Evolutionary conservation across 1,139 yeast genomes (phyloP).

Genomic region (Wickerhamomyces sp.): DNA sequence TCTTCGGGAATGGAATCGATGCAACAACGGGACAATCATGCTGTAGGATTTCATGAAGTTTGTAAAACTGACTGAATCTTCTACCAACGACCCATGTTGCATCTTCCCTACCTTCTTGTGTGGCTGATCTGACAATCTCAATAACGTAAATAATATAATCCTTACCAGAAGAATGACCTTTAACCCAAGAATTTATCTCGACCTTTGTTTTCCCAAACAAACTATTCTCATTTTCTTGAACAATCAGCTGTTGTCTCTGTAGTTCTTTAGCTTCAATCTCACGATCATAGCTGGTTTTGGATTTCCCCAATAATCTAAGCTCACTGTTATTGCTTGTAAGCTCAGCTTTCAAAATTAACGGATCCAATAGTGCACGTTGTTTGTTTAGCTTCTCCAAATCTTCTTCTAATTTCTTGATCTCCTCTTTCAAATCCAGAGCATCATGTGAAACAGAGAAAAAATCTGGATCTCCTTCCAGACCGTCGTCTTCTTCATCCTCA

Average conservation of each 20-base stretch:
- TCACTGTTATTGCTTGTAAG: conserved; percentile 71
- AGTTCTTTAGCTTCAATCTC: conserved; percentile 70
- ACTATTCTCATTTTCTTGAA: conserved; percentile 79
- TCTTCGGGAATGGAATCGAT: conserved; percentile 45
- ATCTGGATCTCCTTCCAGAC: conserved; percentile 14
- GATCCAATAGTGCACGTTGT: conserved; percentile 60
- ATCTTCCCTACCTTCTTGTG: conserved; percentile 30
- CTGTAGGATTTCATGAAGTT: conserved; percentile 61
- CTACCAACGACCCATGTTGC: conserved; percentile 92
- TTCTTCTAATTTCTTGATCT: conserved; percentile 48
- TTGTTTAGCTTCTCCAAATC: conserved; percentile 60
- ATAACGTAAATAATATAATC: conserved; percentile 70
- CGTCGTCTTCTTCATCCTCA: conserved; percentile 19
- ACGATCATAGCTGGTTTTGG: conserved; percentile 57
- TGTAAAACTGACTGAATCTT: conserved; percentile 78
- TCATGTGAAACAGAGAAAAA: conserved; percentile 19
- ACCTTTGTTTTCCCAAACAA: conserved; percentile 67
- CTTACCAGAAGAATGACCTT: conserved; percentile 48
- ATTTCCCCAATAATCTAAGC: conserved; percentile 59
- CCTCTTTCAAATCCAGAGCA: conserved; percentile 54
- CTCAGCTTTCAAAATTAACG: conserved; percentile 74
- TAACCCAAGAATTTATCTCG: conserved; percentile 61
- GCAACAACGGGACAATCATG: conserved; percentile 47
- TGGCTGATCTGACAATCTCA: conserved; percentile 56
- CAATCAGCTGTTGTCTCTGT: conserved; percentile 74